phyloP scores from a whole-genome alignment of 768 basidiomycete genomes.

The Mycena pura region DNA sequence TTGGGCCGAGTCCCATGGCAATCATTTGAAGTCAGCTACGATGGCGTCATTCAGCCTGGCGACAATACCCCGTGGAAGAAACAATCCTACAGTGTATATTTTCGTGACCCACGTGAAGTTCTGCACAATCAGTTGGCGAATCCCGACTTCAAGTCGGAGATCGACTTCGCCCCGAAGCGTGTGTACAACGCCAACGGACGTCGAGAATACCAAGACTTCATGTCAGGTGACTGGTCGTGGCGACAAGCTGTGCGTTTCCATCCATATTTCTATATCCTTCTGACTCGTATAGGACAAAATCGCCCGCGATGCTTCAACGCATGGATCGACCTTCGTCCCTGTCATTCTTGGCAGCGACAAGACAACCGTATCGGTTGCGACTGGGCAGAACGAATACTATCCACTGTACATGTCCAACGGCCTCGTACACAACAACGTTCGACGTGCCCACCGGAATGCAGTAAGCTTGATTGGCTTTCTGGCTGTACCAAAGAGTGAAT shows the following conservation, averaged over 20 bases:
- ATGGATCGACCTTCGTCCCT: slow-evolving; percentile 24
- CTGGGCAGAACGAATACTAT: slow-evolving; percentile 30
- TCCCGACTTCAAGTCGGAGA: slow-evolving; percentile 34
- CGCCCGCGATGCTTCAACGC: slow-evolving; percentile 15
- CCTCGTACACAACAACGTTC: slow-evolving; percentile 26
- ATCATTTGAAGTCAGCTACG: slow-evolving; percentile 4
- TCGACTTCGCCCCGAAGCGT: slow-evolving; percentile 33
- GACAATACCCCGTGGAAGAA: slow-evolving; percentile 23
- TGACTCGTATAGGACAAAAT: slow-evolving; percentile 6
- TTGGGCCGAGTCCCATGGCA: slow-evolving; percentile 10
- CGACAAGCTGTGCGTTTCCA: slow-evolving; percentile 30
- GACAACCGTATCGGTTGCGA: slow-evolving; percentile 30
- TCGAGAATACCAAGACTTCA: slow-evolving; percentile 28
- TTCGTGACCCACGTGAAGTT: slow-evolving; percentile 26
- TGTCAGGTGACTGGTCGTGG: slow-evolving; percentile 33
- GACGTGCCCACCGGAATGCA: slow-evolving; percentile 26
- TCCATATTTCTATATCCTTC: background rate
- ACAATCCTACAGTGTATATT: slow-evolving; percentile 34
- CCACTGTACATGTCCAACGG: slow-evolving; percentile 26
- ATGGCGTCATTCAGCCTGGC: background rate
- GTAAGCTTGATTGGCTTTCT: slow-evolving; percentile 18
- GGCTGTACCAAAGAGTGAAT: slow-evolving; percentile 29
- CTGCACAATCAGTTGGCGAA: slow-evolving; percentile 30
- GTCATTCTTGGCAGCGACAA: slow-evolving; percentile 30
- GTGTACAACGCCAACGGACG: slow-evolving; percentile 17